Evolutionary conservation across 164 flowering plant genomes (phyloP), one percentile per base, ranked within the genome.

Genomic region (Magnolia kwangsiensis): DNA sequence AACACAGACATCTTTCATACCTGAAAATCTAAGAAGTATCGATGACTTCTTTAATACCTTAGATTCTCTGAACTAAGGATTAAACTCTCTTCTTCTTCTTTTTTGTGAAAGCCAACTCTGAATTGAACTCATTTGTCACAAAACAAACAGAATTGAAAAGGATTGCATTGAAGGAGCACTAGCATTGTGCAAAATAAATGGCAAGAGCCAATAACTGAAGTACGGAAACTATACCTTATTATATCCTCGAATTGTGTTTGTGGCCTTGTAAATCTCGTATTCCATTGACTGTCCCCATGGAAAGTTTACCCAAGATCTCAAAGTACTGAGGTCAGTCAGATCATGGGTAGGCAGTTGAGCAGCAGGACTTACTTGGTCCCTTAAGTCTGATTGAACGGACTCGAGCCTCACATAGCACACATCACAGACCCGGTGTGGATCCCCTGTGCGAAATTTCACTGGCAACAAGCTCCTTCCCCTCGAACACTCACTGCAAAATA

Each of bases 281-380:
- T 94, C 98, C 99, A 94, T 91, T 16, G 98, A 88, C 74, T 92
- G 96, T 9, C 93, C 96, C 99, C 98, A 94, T 29, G 98, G 98
- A 74, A 96, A 91, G 75, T 94, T 94, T 23, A 90, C 82, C 99
- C 99, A 96, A 18, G 99, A 96, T 82, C 99, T 85, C 83, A 96
- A 82, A 59, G 99, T 94, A 79, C 98, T 94, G 65, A 96, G 95
- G 80, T 96, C 98, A 80, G 97, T 96, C 77, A 96, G 77, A 84
- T 94, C 99, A 82, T 89, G 92, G 11, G 97, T 96, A 37, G 98
- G 96, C 75, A 90, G 79, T 83, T 92, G 99, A 31, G 98, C 87
- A 74, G 99, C 99, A 66, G 85, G 84, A 81, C 99, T 94, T 6
- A 96, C 95, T 86, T 89, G 92, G 76, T 94, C 90, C 97, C 92